Percentiles rank a stretch among this genome's conserved stretches.
phyloP scores from a whole-genome alignment of 129 eudicot species.

The Centrapalus pauciflorus region DNA sequence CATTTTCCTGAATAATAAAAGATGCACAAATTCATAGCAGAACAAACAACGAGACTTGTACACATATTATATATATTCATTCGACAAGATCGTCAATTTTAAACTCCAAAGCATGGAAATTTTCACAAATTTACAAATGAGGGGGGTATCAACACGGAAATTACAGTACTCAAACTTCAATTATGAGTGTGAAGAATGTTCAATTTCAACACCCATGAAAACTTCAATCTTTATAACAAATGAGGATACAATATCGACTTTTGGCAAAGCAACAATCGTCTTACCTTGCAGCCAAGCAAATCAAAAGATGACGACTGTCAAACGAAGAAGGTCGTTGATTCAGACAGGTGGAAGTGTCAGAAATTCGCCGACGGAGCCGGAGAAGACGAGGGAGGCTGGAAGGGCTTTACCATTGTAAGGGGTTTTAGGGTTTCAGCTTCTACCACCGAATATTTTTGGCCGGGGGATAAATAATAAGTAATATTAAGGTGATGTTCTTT shows the following conservation, averaged over 20 bases:
- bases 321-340: background rate
- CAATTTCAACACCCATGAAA: background rate
- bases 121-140: no score
- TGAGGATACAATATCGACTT: background rate
- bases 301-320: background rate
- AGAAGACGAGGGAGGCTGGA: background rate
- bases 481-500: no score
- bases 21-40: background rate
- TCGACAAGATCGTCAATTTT: background rate
- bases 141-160: no score
- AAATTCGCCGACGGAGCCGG: background rate
- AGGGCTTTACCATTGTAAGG: background rate
- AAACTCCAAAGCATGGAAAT: no score
- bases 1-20: background rate
- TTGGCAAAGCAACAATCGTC: background rate
- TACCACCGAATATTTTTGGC: background rate
- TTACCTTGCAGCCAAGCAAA: background rate
- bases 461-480: no score
- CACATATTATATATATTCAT: background rate
- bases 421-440: conserved; percentile 1
- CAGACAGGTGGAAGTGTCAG: background rate
- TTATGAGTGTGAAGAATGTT: background rate
- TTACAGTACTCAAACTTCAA: background rate
- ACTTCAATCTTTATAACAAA: background rate
- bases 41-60: background rate